Conservation (phyloP, 257 asterid genomes). For the Leptodermis oblonga region DNA sequence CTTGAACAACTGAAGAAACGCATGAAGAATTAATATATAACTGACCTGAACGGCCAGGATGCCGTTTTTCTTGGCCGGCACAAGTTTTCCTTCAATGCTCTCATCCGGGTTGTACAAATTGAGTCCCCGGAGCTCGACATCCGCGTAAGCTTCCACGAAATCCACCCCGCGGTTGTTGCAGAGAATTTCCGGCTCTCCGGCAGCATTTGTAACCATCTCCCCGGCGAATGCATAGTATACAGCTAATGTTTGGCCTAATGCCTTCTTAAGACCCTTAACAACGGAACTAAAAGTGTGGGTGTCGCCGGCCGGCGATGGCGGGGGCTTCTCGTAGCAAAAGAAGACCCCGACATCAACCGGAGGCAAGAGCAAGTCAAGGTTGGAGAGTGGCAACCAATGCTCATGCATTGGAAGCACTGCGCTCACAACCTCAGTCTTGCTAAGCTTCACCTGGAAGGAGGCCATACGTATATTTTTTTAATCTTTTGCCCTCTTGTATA, state of each 20-base stretch:
- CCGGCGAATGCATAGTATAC: slow-evolving; percentile 49
- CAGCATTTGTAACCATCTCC: slow-evolving; percentile 33
- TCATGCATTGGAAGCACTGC: slow-evolving; percentile 56
- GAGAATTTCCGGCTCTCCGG: slow-evolving; percentile 57
- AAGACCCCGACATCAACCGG: slow-evolving; percentile 49
- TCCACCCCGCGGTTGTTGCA: slow-evolving; percentile 67
- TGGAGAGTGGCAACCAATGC: slow-evolving; percentile 26
- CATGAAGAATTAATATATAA: too few relatives aligned
- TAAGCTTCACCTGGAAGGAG: slow-evolving; percentile 33
- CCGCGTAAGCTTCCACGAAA: slow-evolving; percentile 50
- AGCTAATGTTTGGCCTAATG: slow-evolving; percentile 46
- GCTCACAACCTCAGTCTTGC: slow-evolving; percentile 44
- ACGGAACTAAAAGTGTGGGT: slow-evolving; percentile 20
- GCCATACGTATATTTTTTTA: neutral
- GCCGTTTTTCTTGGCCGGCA: slow-evolving; percentile 46
- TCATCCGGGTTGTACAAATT: slow-evolving; percentile 52
- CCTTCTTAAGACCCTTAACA: slow-evolving; percentile 34
- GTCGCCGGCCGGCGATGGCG: neutral
- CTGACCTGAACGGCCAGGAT: slow-evolving; percentile 57
- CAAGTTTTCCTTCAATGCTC: slow-evolving; percentile 46
- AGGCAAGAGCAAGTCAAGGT: slow-evolving; percentile 53
- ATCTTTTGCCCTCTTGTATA: too few relatives aligned
- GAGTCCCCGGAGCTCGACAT: slow-evolving; percentile 36
- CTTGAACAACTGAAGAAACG: too few relatives aligned
- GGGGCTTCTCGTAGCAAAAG: slow-evolving; percentile 42